Conservation (phyloP, 805 yeast genomes). For the Cyberlindnera euphorbiae region DNA sequence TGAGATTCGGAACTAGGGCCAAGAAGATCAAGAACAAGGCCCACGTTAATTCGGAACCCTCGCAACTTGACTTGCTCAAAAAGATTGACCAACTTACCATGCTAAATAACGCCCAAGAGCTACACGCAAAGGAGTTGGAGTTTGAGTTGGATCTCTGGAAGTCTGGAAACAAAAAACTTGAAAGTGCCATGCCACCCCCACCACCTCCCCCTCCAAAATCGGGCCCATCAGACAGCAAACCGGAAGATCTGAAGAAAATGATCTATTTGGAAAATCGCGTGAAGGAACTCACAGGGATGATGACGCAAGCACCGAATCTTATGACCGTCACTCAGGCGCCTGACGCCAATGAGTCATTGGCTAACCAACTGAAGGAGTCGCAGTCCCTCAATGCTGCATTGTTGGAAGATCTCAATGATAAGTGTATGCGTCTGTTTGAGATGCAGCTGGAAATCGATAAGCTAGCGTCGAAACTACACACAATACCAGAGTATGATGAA, state of each 20-base stretch:
- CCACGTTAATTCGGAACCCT: slow-evolving; percentile 42
- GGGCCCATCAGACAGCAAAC: neutral
- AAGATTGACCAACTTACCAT: slow-evolving; percentile 20
- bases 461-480: slow-evolving; percentile 31
- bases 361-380: slow-evolving; percentile 15
- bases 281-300: slow-evolving; percentile 12
- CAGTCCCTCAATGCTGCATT: slow-evolving; percentile 18
- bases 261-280: slow-evolving; percentile 11
- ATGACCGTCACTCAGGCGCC: slow-evolving; percentile 1
- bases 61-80: slow-evolving; percentile 18
- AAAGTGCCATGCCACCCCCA: neutral
- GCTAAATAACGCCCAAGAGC: slow-evolving; percentile 15
- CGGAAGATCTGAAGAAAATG: slow-evolving; percentile 5
- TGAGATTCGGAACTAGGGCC: slow-evolving; percentile 73
- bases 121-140: slow-evolving; percentile 16
- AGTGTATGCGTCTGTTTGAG: slow-evolving; percentile 29
- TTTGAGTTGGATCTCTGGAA: slow-evolving; percentile 24
- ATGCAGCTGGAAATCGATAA: slow-evolving; percentile 40
- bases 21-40: slow-evolving; percentile 62
- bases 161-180: slow-evolving; percentile 13
- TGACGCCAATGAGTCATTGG: slow-evolving; percentile 3
- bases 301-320: slow-evolving; percentile 10
- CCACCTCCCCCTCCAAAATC: slow-evolving; percentile 11
- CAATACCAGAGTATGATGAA: slow-evolving; percentile 25
- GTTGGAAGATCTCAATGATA: slow-evolving; percentile 23